These are phyloP conservation scores for Jamesozyma hellenica DNA, from an alignment of 805 yeast species.

Conservation along the genomic window DNA sequence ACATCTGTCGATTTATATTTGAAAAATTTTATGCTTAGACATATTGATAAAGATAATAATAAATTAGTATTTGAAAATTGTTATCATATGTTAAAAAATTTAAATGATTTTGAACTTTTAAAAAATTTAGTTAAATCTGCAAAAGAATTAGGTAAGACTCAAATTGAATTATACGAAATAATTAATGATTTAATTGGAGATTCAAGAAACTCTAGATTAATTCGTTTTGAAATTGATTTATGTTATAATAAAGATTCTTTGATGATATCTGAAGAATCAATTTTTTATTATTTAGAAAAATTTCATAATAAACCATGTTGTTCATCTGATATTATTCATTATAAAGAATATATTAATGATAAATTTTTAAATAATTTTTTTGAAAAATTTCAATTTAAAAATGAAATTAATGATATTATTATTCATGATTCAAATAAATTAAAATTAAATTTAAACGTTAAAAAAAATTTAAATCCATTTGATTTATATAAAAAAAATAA, in stretches of 20 bases:
- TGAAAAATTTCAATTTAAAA: constrained; percentile 15
- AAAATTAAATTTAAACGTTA: constrained; percentile 16
- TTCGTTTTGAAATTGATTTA: constrained; percentile 38
- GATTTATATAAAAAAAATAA: constrained; percentile 33
- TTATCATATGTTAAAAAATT: constrained; percentile 38
- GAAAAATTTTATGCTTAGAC: constrained; percentile 42
- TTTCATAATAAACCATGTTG: constrained; percentile 57
- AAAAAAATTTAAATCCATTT: constrained; percentile 13
- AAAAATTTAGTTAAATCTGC: constrained; percentile 41
- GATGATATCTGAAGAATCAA: constrained; percentile 20
- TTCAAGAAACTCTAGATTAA: constrained; percentile 50
- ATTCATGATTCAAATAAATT: constrained; percentile 41
- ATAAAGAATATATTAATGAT: constrained; percentile 20
- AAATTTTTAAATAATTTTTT: constrained; percentile 12
- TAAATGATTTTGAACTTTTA: constrained; percentile 55
- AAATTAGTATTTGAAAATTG: constrained; percentile 34
- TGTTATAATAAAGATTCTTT: constrained; percentile 5
- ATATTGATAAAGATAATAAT: constrained; percentile 38
- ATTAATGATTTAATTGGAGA: constrained; percentile 21
- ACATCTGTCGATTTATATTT: constrained; percentile 49
- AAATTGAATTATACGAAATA: constrained; percentile 26
- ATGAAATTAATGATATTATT: constrained; percentile 27
- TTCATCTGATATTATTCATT: constrained; percentile 44
- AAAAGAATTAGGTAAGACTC: constrained; percentile 43
- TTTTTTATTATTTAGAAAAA: constrained; percentile 34